phyloP scores from a whole-genome alignment of 2,329 filamentous ascomycete species.

The Chalaropsis ovoidea region DNA sequence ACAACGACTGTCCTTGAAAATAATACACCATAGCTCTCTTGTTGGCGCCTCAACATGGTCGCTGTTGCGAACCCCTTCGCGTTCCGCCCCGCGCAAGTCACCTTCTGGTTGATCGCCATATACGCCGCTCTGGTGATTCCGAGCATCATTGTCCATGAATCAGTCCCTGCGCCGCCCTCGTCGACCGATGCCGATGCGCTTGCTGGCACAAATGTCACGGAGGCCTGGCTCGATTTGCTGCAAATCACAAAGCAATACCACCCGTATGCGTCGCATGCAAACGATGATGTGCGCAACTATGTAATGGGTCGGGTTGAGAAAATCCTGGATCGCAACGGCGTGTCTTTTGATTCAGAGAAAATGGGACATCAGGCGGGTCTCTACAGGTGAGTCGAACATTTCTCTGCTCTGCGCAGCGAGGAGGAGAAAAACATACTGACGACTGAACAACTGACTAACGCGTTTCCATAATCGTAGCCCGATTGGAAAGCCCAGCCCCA shows the following conservation, averaged over 20 bases:
- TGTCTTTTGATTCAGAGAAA: constrained; percentile 39
- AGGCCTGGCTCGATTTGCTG: constrained; percentile 79
- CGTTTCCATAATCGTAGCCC: not conserved
- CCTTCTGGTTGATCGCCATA: constrained; percentile 61
- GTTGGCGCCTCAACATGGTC: constrained; percentile 4
- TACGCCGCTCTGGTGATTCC: constrained; percentile 71
- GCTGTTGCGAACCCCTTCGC: constrained; percentile 48
- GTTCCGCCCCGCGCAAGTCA: constrained; percentile 73
- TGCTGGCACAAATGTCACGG: constrained; percentile 64
- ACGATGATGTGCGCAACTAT: constrained; percentile 70
- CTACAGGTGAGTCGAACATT: constrained; percentile 22
- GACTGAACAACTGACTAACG: not conserved
- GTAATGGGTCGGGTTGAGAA: constrained; percentile 59
- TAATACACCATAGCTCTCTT: not conserved
- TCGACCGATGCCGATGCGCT: constrained; percentile 46
- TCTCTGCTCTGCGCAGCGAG: not conserved
- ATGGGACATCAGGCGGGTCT: constrained; percentile 25
- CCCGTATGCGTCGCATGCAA: constrained; percentile 77
- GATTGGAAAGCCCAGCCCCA: constrained; percentile 13
- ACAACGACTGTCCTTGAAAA: not conserved
- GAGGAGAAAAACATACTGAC: not conserved
- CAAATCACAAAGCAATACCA: constrained; percentile 65
- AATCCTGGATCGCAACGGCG: constrained; percentile 55
- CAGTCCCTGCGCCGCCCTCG: constrained; percentile 50
- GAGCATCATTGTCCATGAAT: constrained; percentile 63